Percentiles rank a stretch among this genome's conserved stretches.
Evolutionary conservation across 331 rosid genomes (phyloP).

Genomic region (Rosa hybrid): DNA sequence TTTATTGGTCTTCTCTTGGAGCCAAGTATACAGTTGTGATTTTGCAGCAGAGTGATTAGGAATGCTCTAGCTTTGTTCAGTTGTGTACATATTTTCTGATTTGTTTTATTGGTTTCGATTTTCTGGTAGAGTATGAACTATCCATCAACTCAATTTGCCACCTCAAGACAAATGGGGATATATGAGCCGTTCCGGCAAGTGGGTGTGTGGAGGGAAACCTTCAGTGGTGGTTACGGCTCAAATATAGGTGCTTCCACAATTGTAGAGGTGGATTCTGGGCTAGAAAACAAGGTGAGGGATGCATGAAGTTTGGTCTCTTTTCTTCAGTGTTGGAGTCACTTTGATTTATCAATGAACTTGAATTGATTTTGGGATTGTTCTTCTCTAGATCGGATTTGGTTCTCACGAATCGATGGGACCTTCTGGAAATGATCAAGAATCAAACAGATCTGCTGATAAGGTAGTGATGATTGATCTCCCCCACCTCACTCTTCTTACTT

Average conservation of each 20-base stretch:
- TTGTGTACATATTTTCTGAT: neutral
- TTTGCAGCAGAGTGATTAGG: neutral
- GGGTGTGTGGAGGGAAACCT: conserved; percentile 61
- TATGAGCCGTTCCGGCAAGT: conserved; percentile 69
- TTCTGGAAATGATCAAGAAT: conserved; percentile 62
- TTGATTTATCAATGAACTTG: conserved; percentile 2
- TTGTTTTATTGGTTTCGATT: neutral
- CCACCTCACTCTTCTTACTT: neutral
- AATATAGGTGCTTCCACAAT: conserved; percentile 45
- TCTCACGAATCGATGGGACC: conserved; percentile 52
- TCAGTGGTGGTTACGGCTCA: conserved; percentile 46
- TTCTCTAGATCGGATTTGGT: conserved; percentile 49
- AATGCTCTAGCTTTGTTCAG: neutral
- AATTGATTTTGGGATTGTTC: conserved; percentile 26
- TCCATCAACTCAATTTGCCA: conserved; percentile 52
- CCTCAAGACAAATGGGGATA: conserved; percentile 58
- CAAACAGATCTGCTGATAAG: conserved; percentile 55
- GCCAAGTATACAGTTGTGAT: neutral
- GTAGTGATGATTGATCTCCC: conserved; percentile 31
- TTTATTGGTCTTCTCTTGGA: conserved; percentile 9
- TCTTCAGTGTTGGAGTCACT: conserved; percentile 9
- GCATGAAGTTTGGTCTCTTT: conserved; percentile 1
- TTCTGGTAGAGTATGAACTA: conserved; percentile 46
- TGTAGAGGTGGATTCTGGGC: conserved; percentile 40
- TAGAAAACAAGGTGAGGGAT: conserved; percentile 53